Evolutionary conservation across 2,329 filamentous ascomycete species (phyloP).

Genomic region (Epichloe sp.): DNA sequence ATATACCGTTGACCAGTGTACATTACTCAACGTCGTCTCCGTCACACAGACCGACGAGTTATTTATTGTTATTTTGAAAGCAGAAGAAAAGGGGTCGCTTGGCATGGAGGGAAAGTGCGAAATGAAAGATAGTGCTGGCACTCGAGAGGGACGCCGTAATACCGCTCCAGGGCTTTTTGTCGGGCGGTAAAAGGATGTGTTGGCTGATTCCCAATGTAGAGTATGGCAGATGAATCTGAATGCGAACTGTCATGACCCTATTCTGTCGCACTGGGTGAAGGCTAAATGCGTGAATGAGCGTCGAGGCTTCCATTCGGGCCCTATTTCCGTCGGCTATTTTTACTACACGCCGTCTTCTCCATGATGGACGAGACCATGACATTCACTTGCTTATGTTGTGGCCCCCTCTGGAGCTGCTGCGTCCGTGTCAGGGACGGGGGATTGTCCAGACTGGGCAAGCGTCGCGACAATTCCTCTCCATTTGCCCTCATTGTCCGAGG

Average conservation of each 20-base stretch:
- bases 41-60: conserved; percentile 13
- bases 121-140: background rate
- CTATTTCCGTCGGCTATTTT: too few relatives aligned
- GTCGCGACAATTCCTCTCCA: too few relatives aligned
- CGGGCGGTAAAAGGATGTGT: background rate
- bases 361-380: too few relatives aligned
- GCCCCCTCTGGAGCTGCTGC: too few relatives aligned
- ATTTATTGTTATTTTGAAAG: conserved; percentile 1
- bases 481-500: too few relatives aligned
- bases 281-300: too few relatives aligned
- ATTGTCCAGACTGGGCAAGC: too few relatives aligned
- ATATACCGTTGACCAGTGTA: conserved; percentile 15
- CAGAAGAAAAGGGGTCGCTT: background rate
- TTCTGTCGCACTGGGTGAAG: background rate
- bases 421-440: too few relatives aligned
- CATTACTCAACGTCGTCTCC: conserved; percentile 17
- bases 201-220: conserved; percentile 6
- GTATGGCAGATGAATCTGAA: conserved; percentile 12
- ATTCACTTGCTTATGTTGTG: too few relatives aligned
- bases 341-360: too few relatives aligned
- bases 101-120: background rate
- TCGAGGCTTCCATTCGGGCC: too few relatives aligned
- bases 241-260: conserved; percentile 7
- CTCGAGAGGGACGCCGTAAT: background rate
- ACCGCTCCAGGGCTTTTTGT: background rate